These are phyloP conservation scores for Daedaleopsis nitida DNA, from an alignment of 768 basidiomycete species.

Conservation along the genomic window DNA sequence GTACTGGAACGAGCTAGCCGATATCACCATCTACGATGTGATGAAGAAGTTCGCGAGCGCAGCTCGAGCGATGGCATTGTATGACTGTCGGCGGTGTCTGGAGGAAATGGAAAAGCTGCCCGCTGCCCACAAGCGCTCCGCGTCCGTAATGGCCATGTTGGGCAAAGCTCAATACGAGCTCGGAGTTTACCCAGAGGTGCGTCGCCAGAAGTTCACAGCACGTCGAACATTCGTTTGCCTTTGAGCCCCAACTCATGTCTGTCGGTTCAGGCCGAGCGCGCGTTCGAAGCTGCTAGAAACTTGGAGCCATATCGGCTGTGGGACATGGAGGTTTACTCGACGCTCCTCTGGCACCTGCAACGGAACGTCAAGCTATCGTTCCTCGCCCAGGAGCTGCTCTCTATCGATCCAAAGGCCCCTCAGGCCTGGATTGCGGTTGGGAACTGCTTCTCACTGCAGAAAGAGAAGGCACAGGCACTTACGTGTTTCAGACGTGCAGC, in stretches of 20 bases:
- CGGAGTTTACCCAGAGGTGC: conserved; percentile 84
- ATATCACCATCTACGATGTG: conserved; percentile 80
- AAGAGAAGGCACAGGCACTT: conserved; percentile 90
- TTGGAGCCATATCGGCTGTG: conserved; percentile 87
- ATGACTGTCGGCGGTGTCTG: conserved; percentile 75
- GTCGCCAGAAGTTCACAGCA: conserved; percentile 30
- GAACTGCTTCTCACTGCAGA: conserved; percentile 93
- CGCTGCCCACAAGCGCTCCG: conserved; percentile 67
- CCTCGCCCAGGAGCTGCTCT: conserved; percentile 89
- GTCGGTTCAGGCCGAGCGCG: conserved; percentile 75
- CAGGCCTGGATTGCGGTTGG: conserved; percentile 97
- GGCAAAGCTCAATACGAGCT: conserved; percentile 90
- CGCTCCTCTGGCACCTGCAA: conserved; percentile 93
- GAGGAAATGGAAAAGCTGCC: conserved; percentile 79
- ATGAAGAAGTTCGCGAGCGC: conserved; percentile 83
- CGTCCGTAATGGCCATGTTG: conserved; percentile 79
- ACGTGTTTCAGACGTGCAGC: conserved; percentile 92
- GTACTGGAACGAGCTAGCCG: conserved; percentile 73
- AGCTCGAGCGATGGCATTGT: conserved; percentile 70
- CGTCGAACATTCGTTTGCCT: neutral
- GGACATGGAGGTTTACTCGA: conserved; percentile 97
- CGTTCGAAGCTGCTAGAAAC: conserved; percentile 79
- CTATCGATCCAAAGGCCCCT: conserved; percentile 77
- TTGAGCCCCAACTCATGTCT: conserved; percentile 22
- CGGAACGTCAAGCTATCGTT: conserved; percentile 83